Base-by-base conservation (phyloP, 1,284 basidiomycete genomes). In the Malassezia globosa region DNA sequence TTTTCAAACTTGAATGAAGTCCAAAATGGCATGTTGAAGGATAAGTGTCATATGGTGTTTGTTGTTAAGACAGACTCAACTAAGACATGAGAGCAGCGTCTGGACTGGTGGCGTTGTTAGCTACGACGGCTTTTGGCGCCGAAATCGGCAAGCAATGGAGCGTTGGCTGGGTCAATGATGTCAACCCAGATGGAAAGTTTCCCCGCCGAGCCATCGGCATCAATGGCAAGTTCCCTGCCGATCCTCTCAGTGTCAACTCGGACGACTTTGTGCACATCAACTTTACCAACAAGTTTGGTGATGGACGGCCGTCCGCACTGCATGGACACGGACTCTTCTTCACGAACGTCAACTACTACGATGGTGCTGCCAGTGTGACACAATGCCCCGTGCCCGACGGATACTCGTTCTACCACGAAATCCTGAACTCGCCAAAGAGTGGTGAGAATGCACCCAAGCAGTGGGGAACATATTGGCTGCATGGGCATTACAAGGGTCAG, bases 311-410 rank as follows among this genome's bases (percentile, higher is more conserved):
- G 11, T 48, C 52, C 1, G 19, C 52, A 2, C 48, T 56, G 8
- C 59, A 61, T 36, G 54, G 45, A 22, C 61, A 95, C 75, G 89
- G 89, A 58, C 86, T 89, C 83, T 87, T 81, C 74, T 89, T 90
- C 76, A 89, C 87, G 73, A 77, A 79, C 8, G 79, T 46, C 7
- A 40, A 26, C 16, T 40, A 33, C 81, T 83, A 81, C 75, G 89
- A 96, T 71, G 90, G 89, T 33, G 87, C 90, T 1, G 73, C 80
- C 34, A 80, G 78, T 7, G 80, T 89, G 41, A 80, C 83, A 1
- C 87, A 94, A 76, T 94, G 89, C 64, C 84, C 85, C 33, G 86
- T 92, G 25, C 89, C 90, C 0, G 79, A 80, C 0, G 83, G 82
- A 14, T 73, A 78, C 42, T 77, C 79, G 0, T 82, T 87, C 61